Evolutionary conservation across 108 stramenopile species (phyloP), one percentile per base, ranked within the genome.

Genomic region (Poteriospumella lacustris): DNA sequence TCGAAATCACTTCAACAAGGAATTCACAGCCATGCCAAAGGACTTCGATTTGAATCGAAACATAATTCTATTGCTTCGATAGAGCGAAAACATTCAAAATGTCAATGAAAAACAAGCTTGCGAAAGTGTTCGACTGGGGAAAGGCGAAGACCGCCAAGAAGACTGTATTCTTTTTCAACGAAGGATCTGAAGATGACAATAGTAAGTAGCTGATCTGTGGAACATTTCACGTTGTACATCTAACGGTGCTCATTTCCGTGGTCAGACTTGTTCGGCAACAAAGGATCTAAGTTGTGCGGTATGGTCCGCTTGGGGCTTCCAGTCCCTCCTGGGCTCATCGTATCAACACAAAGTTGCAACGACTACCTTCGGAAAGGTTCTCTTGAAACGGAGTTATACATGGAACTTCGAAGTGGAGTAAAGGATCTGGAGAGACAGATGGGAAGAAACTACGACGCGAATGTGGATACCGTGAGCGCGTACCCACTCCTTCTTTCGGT

Each of bases 401-500:
- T 56, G 24, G 24, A 19, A 56, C 52, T 67, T 38, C 12, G 15
- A 41, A 38, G 19, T 67, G 64, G 12, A 31, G 64, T 40, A 41
- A 67, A 41, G 15, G 40, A 40, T 12, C 36, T 67, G 64, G 40
- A 41, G 19, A 67, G 36, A 41, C 12, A 12, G 12, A 67, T 12
- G 15, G 40, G 40, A 67, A 40, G 31, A 67, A 31, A 33, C 36
- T 40, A 31, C 39, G 9, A 15, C 19, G 31, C 9, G 9, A 9
- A 41, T 41, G 15, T 31, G 64, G 9, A 9, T 40, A 19, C 9
- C 40, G 15, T 19, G 15, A 67, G 15, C 19, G 12, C 38, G 36
- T 5, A 28, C 24, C 70, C 70, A 29, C 42, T 73, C 26, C 47
- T 73, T 3, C 42, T 73, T 42, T 73, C 70, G 9, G 70, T 73